Base-by-base conservation (phyloP, 1,284 basidiomycete genomes). In the Ustilago tritici region DNA sequence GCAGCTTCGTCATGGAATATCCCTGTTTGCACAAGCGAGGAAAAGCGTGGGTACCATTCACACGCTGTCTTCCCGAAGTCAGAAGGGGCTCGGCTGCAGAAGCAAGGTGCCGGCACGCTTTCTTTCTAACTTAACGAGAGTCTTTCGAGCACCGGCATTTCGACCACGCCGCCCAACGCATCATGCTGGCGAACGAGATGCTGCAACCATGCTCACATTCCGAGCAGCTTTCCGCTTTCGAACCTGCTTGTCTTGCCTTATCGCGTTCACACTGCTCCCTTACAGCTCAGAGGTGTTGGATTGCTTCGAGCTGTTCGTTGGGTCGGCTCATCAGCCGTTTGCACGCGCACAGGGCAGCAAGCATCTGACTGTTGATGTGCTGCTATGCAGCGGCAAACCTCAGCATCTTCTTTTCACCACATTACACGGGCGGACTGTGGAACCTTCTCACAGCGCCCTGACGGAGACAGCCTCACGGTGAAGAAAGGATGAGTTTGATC, bases 71-170 rank as follows among this genome's bases (percentile, higher is more conserved):
- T 15, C 7, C 7, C 40, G 40, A 14, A 41, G 14, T 15, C 40
- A 41, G 40, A 41, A 41, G 15, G 23, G 40, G 11, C n/a, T 46
- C 43, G n/a, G 43, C 15, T 46, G 43, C 43, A n/a, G 9, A 19
- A 19, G 9, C 43, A 46, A 46, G 43, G 7, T 17, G n/a, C 19
- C 43, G 43, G 43, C 43, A 46, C 43, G 43, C 43, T 46, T 15
- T 15, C 15, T 12, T 41, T 41, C 31, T 31, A 10, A 28, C 49
- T 15, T 12, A 43, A n/a, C 41, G 15, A 43, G 49, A 31, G 4
- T 35, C 34, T 12, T 55, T 55, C 36, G 36, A 36, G 36, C 54
- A 55, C 36, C 54, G 54, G 36, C 36, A 40, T 55, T 40, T 55
- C 23, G 17, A 9, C 54, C 54, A 23, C 36, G 36, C 54, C 35